These are phyloP conservation scores for Zygoascus ofunaensis DNA, from an alignment of 805 yeast genomes.

Conservation along the genomic window DNA sequence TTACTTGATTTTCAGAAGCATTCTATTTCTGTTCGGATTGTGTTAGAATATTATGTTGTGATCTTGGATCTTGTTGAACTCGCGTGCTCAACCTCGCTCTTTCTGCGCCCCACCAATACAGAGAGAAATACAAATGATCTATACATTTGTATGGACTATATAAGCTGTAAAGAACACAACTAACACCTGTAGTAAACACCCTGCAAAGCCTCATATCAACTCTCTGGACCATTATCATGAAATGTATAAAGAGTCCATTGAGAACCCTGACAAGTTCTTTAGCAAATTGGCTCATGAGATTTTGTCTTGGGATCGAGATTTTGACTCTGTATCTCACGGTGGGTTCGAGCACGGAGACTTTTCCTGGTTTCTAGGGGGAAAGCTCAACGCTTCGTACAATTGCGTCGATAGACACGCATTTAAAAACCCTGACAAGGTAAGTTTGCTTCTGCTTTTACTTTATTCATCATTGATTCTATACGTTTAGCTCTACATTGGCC, in stretches of 20 bases:
- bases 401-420: constrained; percentile 95
- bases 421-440: constrained; percentile 64
- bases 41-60: too few relatives aligned
- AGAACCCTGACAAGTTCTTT: constrained; percentile 72
- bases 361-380: constrained; percentile 93
- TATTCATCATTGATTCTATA: too few relatives aligned
- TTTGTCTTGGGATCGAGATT: constrained; percentile 73
- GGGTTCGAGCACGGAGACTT: constrained; percentile 65
- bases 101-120: too few relatives aligned
- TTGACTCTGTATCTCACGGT: constrained; percentile 53
- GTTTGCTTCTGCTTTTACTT: neutral
- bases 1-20: too few relatives aligned
- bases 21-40: too few relatives aligned
- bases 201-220: constrained; percentile 46
- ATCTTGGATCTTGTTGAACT: too few relatives aligned
- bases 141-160: too few relatives aligned
- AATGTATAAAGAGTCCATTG: constrained; percentile 65
- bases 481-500: neutral
- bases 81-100: too few relatives aligned
- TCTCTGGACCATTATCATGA: constrained; percentile 58
- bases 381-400: constrained; percentile 86
- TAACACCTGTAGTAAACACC: constrained; percentile 31
- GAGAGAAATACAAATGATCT: too few relatives aligned
- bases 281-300: constrained; percentile 65
- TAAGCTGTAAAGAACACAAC: too few relatives aligned